Evolutionary conservation across 2,329 filamentous ascomycete species (phyloP).

Genomic region (Fusarium albidum): DNA sequence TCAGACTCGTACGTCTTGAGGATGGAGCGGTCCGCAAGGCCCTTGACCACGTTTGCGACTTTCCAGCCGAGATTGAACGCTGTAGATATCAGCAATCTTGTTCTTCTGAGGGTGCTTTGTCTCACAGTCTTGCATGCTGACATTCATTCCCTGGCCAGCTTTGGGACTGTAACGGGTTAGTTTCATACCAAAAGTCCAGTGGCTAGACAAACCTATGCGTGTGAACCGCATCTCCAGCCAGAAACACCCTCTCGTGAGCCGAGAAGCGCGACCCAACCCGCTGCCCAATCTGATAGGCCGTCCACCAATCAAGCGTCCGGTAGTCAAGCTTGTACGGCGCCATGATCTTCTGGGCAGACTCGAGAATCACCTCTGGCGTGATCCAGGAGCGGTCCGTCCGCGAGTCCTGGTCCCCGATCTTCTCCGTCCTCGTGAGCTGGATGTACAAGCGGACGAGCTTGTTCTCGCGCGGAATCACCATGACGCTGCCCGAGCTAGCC

Average conservation of each 20-base stretch:
- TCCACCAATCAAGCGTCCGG: constrained; percentile 35
- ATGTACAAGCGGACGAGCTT: constrained; percentile 39
- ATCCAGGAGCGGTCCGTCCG: constrained; percentile 5
- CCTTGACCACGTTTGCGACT: constrained; percentile 53
- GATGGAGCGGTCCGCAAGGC: constrained; percentile 2
- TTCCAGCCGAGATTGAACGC: constrained; percentile 64
- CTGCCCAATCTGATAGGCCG: constrained; percentile 69
- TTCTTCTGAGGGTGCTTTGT: neutral
- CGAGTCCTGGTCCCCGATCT: constrained; percentile 12
- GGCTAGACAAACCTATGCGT: constrained; percentile 46
- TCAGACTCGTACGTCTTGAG: constrained; percentile 61
- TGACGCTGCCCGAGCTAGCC: constrained; percentile 30
- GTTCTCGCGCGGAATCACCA: constrained; percentile 40
- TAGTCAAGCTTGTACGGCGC: constrained; percentile 59
- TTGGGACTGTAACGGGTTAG: constrained; percentile 55
- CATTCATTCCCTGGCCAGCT: constrained; percentile 77
- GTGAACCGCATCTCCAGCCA: constrained; percentile 70
- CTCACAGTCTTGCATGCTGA: constrained; percentile 68
- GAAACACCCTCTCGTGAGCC: constrained; percentile 66
- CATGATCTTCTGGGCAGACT: constrained; percentile 61
- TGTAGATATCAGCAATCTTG: neutral
- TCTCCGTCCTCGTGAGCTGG: constrained; percentile 13
- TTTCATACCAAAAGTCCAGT: too few relatives aligned
- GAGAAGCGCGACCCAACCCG: constrained; percentile 52
- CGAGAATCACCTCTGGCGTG: constrained; percentile 54